Evolutionary conservation across 192 early-diverging fungal species (phyloP), one percentile per base, ranked within the genome.

Genomic region (Neocallimastix lanati): DNA sequence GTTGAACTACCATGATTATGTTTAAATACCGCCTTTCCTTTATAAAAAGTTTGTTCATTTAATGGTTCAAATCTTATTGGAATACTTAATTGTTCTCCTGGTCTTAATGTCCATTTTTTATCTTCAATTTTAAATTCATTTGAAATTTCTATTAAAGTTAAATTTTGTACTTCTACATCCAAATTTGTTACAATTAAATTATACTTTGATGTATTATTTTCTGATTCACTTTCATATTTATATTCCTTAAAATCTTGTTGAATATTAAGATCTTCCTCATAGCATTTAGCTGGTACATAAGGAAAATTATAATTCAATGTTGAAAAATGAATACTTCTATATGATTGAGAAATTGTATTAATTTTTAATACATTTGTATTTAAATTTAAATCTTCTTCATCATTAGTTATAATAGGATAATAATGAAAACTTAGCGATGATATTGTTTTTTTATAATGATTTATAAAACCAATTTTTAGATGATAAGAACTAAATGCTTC

Each of bases 11-110:
- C 89, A 78, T 86, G 83, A 27, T 88, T 91, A 80, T 91, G 89
- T 11, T 40, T 33, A 79, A 91, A 91, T 21, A 80, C 30, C 0
- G 89, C 90, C 77, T 86, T 88, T 28, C 90, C 90, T 16, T 82
- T 82, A 79, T 91, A 91, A 79, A 88, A 85, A 0, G 85, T 81
- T 78, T 91, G 90, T 77, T 91, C 88, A 77, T 85, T 82, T 25
- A 84, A 83, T 5, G 90, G 90, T 81, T 88, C 86, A 79, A 91
- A 91, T 78, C 88, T 86, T 0, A 91, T 81, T 29, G 87, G 88
- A 76, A 91, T 86, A 28, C 78, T 28, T 35, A 90, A 50, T 80
- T 86, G 84, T 28, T 88, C 88, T 77, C 88, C 88, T n/a, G 88
- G 80, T 76, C 83, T 82, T 29, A 91, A 76, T 25, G 77, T 30